Percentiles rank a stretch among this genome's conserved stretches.
These are phyloP conservation scores for Sarcodon aspratus DNA, from an alignment of 768 basidiomycete species.

Conservation along the genomic window DNA sequence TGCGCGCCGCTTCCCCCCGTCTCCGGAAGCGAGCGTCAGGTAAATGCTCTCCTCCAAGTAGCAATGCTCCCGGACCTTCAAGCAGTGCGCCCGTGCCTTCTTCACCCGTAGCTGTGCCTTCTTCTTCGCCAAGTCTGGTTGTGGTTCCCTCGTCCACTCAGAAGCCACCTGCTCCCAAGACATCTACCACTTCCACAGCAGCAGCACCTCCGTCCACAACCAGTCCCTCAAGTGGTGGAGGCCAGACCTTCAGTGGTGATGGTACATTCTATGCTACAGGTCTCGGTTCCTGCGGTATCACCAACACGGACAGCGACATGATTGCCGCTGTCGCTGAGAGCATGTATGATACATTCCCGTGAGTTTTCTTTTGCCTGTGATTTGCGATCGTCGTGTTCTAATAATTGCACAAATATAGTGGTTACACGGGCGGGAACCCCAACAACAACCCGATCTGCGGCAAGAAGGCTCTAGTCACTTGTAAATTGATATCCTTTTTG, in stretches of 20 bases:
- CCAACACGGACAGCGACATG: conserved; percentile 35
- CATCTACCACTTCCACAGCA: conserved; percentile 1
- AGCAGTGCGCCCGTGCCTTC: background rate
- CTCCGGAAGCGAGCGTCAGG: conserved; percentile 6
- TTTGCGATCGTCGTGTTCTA: background rate
- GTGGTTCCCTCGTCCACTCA: conserved; percentile 6
- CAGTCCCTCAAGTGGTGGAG: background rate
- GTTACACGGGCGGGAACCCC: conserved; percentile 47
- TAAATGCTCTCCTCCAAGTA: too few species aligned
- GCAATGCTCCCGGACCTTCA: too few species aligned
- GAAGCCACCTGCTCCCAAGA: conserved; percentile 5
- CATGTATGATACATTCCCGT: conserved; percentile 54
- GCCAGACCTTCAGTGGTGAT: conserved; percentile 9
- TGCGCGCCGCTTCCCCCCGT: background rate
- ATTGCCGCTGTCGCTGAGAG: conserved; percentile 48
- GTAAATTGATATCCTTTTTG: conserved; percentile 25
- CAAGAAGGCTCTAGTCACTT: conserved; percentile 28
- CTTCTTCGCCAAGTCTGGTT: conserved; percentile 5
- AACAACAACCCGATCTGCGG: conserved; percentile 70
- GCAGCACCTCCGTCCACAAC: background rate
- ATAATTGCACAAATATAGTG: conserved; percentile 22
- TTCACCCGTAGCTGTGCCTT: background rate
- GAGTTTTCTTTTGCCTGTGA: conserved; percentile 11
- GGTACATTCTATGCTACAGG: conserved; percentile 49
- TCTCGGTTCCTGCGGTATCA: conserved; percentile 53